Evolutionary conservation across 2,329 filamentous ascomycete species (phyloP).

Genomic region (Xylariaceae sp.): DNA sequence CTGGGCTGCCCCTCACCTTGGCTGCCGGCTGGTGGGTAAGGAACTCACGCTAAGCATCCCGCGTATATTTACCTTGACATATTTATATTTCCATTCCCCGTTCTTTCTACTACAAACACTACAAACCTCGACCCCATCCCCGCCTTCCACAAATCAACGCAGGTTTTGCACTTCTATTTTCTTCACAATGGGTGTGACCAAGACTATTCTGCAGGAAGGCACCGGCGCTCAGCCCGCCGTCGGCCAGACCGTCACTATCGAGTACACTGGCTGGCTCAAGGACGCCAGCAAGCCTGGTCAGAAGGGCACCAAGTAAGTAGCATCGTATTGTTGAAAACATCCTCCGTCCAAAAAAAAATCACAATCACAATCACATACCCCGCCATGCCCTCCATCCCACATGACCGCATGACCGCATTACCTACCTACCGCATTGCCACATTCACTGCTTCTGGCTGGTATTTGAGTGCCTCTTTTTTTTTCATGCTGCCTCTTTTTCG

Average conservation of each 20-base stretch:
- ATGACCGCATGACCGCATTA: neutral
- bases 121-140: slow-evolving; percentile 3
- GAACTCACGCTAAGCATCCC: slow-evolving; percentile 26
- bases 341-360: neutral
- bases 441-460: neutral
- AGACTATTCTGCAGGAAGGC: slow-evolving; percentile 58
- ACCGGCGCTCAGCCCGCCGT: slow-evolving; percentile 53
- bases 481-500: no score
- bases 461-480: neutral
- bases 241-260: slow-evolving; percentile 74
- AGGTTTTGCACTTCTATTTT: slow-evolving; percentile 4
- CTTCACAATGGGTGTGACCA: slow-evolving; percentile 65
- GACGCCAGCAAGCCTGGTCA: slow-evolving; percentile 54
- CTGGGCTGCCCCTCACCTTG: slow-evolving; percentile 11
- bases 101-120: slow-evolving; percentile 4
- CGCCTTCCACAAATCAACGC: neutral
- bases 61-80: slow-evolving; percentile 8
- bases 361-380: slow-evolving; percentile 11
- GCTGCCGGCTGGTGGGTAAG: neutral
- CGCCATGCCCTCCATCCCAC: neutral
- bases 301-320: slow-evolving; percentile 67
- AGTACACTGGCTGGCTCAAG: slow-evolving; percentile 87
- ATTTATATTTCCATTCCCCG: slow-evolving; percentile 9
- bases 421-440: neutral
- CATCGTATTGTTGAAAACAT: neutral